Base-by-base conservation (phyloP, 2,329 filamentous ascomycete genomes). In the Trichoderma harzianum region DNA sequence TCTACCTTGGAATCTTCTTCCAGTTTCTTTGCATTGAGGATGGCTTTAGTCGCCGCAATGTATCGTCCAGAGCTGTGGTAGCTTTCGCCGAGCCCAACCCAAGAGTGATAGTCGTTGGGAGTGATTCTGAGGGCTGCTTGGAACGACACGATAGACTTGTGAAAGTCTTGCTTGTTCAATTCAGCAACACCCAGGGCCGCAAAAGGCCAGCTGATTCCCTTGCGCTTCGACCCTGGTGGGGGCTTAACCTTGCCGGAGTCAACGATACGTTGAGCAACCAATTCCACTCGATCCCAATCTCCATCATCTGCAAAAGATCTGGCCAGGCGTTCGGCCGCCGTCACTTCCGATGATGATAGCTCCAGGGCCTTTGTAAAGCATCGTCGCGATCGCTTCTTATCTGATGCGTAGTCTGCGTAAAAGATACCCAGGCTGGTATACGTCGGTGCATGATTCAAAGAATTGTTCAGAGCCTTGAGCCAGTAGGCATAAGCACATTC, bases 331-430 rank as follows among this genome's bases (percentile, higher is more conserved):
- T 98, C 93, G 0, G 96, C 96, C 43, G 96, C 94, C 75, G 92
- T 86, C 1, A 97, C 89, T 79, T 99, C 96, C 0, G 93, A 91
- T 0, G 94, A 84, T 0, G 96, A 99, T 3, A 99, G 84, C 80
- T 99, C 96, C 64, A 99, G 93, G 0, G 96, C 96, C 79, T 98
- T 98, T 77, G 98, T 93, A 77, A 98, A 98, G 79, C 95, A 98
- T 74, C 93, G 91, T n/a, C 93, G 88, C 10, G 95, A 94, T 78
- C 97, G 87, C 77, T 91, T 92, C 81, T 91, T 94, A 80, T 98
- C 96, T 75, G 91, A 94, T 70, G 89, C 92, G 78, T 98, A 98
- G 78, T 98, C 95, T 7, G 91, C 90, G 78, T 98, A 99, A 83
- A 92, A 99, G 8, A 95, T 85, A 18, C 96, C 96, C 5, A 99